Evolutionary conservation across 2,329 filamentous ascomycete species (phyloP), one percentile per base, ranked within the genome.

Genomic region (Coleophoma crateriformis): DNA sequence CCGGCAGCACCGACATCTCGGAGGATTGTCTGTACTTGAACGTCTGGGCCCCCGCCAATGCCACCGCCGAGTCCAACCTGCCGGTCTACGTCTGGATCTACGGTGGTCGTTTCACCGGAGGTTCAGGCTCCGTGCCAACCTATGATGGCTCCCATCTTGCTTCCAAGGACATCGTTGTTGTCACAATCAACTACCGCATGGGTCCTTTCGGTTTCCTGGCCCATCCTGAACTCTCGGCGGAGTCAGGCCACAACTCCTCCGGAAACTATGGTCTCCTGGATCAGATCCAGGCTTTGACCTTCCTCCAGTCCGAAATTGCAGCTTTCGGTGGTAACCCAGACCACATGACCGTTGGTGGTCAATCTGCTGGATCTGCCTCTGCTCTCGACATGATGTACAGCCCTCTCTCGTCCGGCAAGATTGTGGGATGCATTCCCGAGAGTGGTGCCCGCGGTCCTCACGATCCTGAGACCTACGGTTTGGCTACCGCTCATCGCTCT

Each of bases 151-250:
- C 68, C 43, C 61, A 66, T 50, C 67, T 74, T 39, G 70, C 70
- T 3, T 60, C 67, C 0, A 59, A 74, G 20, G 70, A 71, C 14
- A 58, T 72, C 4, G 57, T 76, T 1, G 59, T 75, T 2, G 65
- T 76, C 11, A 71, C 66, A 0, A 64, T 73, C 48, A 75, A 73
- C 43, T 77, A 77, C 48, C 69, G 68, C 10, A 64, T 75, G 50
- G 74, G 74, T 15, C 59, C 74, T 0, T 76, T 77, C 38, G 75
- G 75, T 0, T 78, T 77, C 54, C 59, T 78, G 4, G 69, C 71
- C 1, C 67, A 71, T 6, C 67, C 70, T 7, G 61, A 75, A 3
- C 49, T 61, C 1, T 42, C 48, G 1, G 64, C 64, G 4, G 62
- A 67, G 20, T 59, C 63, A 10, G 56, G 61, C 5, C 60, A 63